A percentile compares a stretch with the other conserved stretches of the same genome.
These are phyloP conservation scores for Candida koratica DNA, from an alignment of 805 yeast species.

Conservation along the genomic window DNA sequence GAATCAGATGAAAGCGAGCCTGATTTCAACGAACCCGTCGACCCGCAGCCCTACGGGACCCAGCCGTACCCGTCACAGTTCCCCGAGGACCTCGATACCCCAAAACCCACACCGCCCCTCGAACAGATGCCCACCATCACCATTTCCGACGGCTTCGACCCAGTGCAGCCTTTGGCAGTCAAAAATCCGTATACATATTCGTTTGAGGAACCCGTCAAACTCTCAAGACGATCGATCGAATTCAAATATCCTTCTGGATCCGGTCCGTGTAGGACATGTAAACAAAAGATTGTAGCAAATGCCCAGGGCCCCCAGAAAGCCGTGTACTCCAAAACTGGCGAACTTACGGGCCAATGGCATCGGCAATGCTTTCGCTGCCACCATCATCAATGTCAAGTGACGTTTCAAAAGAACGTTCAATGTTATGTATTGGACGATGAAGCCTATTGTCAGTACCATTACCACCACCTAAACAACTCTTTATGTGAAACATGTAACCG, in stretches of 20 bases:
- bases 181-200: background rate
- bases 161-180: constrained; percentile 1
- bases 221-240: constrained; percentile 8
- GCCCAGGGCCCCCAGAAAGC: constrained; percentile 47
- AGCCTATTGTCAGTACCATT: constrained; percentile 80
- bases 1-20: constrained; percentile 5
- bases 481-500: constrained; percentile 63
- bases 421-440: constrained; percentile 75
- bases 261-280: constrained; percentile 82
- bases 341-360: constrained; percentile 91
- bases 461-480: constrained; percentile 72
- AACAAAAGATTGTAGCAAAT: constrained; percentile 41
- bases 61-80: constrained; percentile 9
- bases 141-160: background rate
- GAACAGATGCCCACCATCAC: constrained; percentile 5
- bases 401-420: constrained; percentile 55
- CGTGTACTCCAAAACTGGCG: constrained; percentile 82
- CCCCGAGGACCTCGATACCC: constrained; percentile 10
- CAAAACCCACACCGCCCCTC: constrained; percentile 3
- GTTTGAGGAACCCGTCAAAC: constrained; percentile 5
- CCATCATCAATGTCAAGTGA: constrained; percentile 46
- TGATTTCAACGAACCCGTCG: constrained; percentile 6
- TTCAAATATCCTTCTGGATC: constrained; percentile 50
- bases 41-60: background rate
- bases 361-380: constrained; percentile 77